Evolutionary conservation across 1,284 basidiomycete genomes (phyloP).

Genomic region (Sparassis latifolia): DNA sequence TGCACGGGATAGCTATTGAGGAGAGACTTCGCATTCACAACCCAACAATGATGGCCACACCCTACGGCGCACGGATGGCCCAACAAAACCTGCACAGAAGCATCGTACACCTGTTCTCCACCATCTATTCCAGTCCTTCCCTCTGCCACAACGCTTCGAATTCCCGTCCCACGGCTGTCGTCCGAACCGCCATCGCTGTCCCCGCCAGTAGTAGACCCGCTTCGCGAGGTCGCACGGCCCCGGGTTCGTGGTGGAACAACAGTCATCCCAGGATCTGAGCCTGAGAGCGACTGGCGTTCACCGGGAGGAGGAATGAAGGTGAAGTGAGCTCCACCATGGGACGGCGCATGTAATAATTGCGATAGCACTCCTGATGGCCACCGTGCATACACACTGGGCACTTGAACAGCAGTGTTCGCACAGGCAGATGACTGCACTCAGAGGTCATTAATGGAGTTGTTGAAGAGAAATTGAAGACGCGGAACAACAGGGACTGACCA

Average conservation of each 20-base stretch:
- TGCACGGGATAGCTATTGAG: too few relatives aligned
- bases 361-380: constrained; percentile 70
- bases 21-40: background rate
- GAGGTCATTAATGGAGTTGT: background rate
- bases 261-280: background rate
- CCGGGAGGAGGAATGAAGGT: background rate
- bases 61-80: constrained; percentile 25
- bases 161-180: constrained; percentile 10
- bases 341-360: constrained; percentile 50
- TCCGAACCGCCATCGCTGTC: constrained; percentile 11
- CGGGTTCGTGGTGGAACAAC: background rate
- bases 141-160: constrained; percentile 7
- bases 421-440: constrained; percentile 57
- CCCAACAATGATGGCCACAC: constrained; percentile 27
- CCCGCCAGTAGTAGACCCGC: constrained; percentile 7
- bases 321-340: constrained; percentile 34
- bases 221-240: constrained; percentile 13
- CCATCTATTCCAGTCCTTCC: constrained; percentile 7
- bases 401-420: constrained; percentile 58
- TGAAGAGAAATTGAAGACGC: too few relatives aligned
- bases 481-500: constrained; percentile 44
- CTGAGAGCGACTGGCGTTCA: background rate
- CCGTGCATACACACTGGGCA: constrained; percentile 72
- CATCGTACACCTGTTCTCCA: background rate
- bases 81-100: background rate